phyloP scores from a whole-genome alignment of 2,329 filamentous ascomycete genomes.

The Phialophora expanda region DNA sequence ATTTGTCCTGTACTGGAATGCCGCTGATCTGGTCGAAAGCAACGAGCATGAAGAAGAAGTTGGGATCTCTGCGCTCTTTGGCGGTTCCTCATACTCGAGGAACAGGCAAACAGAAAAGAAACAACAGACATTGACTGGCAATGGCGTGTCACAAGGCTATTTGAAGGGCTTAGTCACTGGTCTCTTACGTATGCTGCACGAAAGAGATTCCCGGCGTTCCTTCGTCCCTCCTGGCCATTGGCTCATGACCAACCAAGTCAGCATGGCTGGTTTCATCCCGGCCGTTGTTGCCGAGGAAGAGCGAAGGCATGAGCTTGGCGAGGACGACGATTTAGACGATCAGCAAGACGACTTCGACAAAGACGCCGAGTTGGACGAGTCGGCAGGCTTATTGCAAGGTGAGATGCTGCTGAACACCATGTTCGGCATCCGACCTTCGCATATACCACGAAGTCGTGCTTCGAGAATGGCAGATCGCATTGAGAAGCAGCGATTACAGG shows the following conservation, averaged over 20 bases:
- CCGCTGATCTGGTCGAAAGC: conserved; percentile 64
- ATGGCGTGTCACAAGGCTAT: conserved; percentile 76
- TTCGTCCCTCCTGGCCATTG: conserved; percentile 87
- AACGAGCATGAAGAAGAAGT: conserved; percentile 44
- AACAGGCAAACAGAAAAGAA: conserved; percentile 44
- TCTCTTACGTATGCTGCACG: conserved; percentile 85
- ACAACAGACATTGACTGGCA: conserved; percentile 60
- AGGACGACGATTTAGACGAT: conserved; percentile 65
- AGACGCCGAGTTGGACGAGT: conserved; percentile 49
- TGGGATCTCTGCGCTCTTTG: conserved; percentile 34
- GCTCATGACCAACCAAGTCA: conserved; percentile 87
- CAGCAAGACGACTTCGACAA: conserved; percentile 51
- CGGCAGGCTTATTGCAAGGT: conserved; percentile 58
- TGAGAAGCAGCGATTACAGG: conserved; percentile 51
- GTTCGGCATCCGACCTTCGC: conserved; percentile 38
- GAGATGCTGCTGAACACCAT: conserved; percentile 44
- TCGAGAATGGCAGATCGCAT: conserved; percentile 32
- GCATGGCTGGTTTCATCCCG: conserved; percentile 85
- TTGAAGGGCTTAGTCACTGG: conserved; percentile 80
- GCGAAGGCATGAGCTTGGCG: conserved; percentile 70
- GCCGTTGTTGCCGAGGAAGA: conserved; percentile 89
- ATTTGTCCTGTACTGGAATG: conserved; percentile 86
- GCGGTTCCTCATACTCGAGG: conserved; percentile 24
- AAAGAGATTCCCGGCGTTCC: conserved; percentile 84
- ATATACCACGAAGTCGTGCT: conserved; percentile 33